Evolutionary conservation across 2,329 filamentous ascomycete genomes (phyloP).

Genomic region (Aspergillus carbonarius): DNA sequence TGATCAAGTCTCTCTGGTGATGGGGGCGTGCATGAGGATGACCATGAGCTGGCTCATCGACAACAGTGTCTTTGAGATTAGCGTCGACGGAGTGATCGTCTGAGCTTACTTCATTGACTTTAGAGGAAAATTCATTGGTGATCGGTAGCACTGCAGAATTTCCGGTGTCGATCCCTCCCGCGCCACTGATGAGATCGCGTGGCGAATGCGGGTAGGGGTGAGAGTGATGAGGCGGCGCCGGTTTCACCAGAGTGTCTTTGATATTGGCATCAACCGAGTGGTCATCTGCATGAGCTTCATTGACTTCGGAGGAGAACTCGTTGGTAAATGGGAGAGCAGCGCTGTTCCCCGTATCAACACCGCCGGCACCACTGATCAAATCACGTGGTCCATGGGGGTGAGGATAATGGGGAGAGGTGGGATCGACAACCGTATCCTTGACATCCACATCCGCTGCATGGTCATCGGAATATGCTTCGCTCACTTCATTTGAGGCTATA

Average conservation of each 20-base stretch:
- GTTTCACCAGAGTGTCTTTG: conserved; percentile 8
- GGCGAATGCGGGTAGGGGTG: not conserved
- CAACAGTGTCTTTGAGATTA: conserved; percentile 3
- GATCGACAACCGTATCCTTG: not conserved
- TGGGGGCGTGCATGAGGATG: not conserved
- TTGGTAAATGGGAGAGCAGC: not conserved
- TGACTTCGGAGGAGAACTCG: not conserved
- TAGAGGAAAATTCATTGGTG: not conserved
- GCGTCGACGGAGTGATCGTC: conserved; percentile 22
- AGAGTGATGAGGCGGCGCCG: conserved; percentile 9
- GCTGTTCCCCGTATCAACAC: conserved; percentile 17
- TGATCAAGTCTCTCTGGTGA: not conserved
- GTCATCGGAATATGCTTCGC: not conserved
- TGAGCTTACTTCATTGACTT: not conserved
- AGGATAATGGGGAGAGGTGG: not conserved
- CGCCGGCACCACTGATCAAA: conserved; percentile 15
- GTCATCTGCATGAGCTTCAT: not conserved
- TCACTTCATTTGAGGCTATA: not conserved
- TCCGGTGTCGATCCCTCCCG: conserved; percentile 8
- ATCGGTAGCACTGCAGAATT: not conserved
- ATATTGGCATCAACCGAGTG: conserved; percentile 4
- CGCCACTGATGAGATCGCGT: not conserved
- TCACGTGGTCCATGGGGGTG: conserved; percentile 11
- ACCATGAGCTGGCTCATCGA: not conserved
- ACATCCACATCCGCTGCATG: not conserved